Evolutionary conservation across 108 stramenopile species (phyloP), one percentile per base, ranked within the genome.

Genomic region (Nannochloropsis oceanica): DNA sequence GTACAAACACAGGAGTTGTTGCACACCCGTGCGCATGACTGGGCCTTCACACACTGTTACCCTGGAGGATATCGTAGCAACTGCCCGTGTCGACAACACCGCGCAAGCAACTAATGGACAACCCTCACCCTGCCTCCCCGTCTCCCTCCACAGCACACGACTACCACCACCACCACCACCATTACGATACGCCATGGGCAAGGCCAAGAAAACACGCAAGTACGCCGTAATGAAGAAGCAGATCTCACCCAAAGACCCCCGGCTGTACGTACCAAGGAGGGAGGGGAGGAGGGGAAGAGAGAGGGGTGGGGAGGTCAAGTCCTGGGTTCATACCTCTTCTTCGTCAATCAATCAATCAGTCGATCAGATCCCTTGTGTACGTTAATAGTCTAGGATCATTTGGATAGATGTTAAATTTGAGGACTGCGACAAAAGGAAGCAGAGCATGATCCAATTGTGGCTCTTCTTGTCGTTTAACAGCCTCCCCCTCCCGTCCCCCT

Each of bases 221-320:
- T 96, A 96, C 85, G 95, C 95, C 43, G 94, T 95, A 25, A 91
- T 93, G 44, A 97, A 97, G 92, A 95, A 94, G 88, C 90, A 95
- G 25, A 95, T 97, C 25, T 92, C 91, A 43, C 93, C 94, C 25
- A 95, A 95, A 85, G 96, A 98, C 86, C 91, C 94, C 43, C 93
- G 97, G 18, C 92, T 98, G 43, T 93, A 93, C 84, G 90, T 91
- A 34, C 5, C 27, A 95, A 93, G 82, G 46, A 91, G 84, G 92
- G 92, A 44, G 91, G 93, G 86, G 85, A 89, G 11, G 91, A 92
- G 84, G 59, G 59, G 10, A 10, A n/a, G 59, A 73, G 59, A n/a
- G n/a, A n/a, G 59, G 59, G 59, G 59, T 73, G 22, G 34, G 34
- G 34, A 34, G 34, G 34, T 34, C 34, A 5, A 34, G 34, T 34